A percentile compares a stretch with the other conserved stretches of the same genome.
Evolutionary conservation across 768 basidiomycete genomes (phyloP).

Genomic region (Pleurotus tuber-regium): DNA sequence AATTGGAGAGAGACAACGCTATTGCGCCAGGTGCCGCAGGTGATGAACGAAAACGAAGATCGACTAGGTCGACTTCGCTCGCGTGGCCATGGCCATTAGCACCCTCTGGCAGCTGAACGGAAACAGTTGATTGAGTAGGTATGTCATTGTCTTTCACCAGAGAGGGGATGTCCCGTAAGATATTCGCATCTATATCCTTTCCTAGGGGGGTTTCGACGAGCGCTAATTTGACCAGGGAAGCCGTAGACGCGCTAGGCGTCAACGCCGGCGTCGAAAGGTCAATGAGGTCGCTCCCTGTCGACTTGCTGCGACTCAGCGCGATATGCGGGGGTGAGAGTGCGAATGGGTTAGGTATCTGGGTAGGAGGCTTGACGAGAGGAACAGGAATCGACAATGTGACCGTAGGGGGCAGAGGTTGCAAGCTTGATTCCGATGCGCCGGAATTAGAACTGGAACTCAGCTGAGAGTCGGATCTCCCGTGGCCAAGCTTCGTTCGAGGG

Average conservation of each 20-base stretch:
- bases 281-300: slow-evolving; percentile 6
- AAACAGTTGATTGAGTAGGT: background rate
- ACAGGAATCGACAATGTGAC: background rate
- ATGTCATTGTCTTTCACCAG: background rate
- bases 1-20: background rate
- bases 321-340: background rate
- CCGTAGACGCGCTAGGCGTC: background rate
- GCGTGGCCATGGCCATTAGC: background rate
- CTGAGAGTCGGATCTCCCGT: background rate
- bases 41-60: slow-evolving; percentile 5
- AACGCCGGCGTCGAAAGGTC: slow-evolving; percentile 6
- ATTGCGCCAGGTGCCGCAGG: background rate
- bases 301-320: slow-evolving; percentile 5
- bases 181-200: background rate
- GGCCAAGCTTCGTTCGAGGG: slow-evolving; percentile 5
- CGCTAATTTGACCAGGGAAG: background rate
- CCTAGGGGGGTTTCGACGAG: background rate
- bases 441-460: background rate
- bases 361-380: background rate
- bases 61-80: slow-evolving; percentile 6
- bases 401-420: too few species aligned
- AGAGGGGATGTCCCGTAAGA: background rate
- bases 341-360: background rate
- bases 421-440: background rate
- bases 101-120: background rate